Base-by-base conservation (phyloP, 441 rosid genomes). In the Jatropha multifida region DNA sequence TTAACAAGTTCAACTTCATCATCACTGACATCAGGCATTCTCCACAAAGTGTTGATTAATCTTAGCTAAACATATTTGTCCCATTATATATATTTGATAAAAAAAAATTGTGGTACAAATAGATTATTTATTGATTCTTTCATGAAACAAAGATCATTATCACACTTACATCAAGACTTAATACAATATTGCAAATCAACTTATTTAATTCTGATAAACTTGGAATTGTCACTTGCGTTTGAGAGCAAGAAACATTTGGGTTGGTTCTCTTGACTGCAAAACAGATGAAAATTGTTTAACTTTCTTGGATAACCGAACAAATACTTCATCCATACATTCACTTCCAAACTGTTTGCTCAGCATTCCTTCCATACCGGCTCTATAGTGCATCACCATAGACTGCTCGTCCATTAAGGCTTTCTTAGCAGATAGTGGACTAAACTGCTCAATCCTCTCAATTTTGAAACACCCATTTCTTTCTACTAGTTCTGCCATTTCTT, bases 381-480 rank as follows among this genome's bases (percentile, higher is more conserved):
- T 69, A 4, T 73, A 12, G 51, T 74, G 77, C 71, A 65, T 65
- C 9, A 18, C 15, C 18, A 26, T 32, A 32, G 32, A 32, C 32
- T 32, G 12, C 26, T 26, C 56, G 23, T 23, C 41, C 27, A 26
- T 5, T 40, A 56, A 38, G 9, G 7, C 41, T 55, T 10, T 66
- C 9, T 6, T 1, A 23, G 27, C 54, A n/a, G n/a, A 40, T 38
- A 11, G 38, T n/a, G 49, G 38, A 18, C 65, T 67, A 6, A 59
- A 65, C 42, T 69, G 59, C 27, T 86, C 78, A 71, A 79, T 62
- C 15, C 20, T 76, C 79, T 82, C 85, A 26, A 84, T 64, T 74
- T 51, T 64, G 61, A 86, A 86, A 12, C 73, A 38, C 27, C 84
- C 85, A 59, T 86, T 80, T 59, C 15, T 59, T 32, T 58, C 75